These are phyloP conservation scores for Tillandsia leiboldiana DNA, from an alignment of 176 grass and related monocot genomes.

Conservation along the genomic window DNA sequence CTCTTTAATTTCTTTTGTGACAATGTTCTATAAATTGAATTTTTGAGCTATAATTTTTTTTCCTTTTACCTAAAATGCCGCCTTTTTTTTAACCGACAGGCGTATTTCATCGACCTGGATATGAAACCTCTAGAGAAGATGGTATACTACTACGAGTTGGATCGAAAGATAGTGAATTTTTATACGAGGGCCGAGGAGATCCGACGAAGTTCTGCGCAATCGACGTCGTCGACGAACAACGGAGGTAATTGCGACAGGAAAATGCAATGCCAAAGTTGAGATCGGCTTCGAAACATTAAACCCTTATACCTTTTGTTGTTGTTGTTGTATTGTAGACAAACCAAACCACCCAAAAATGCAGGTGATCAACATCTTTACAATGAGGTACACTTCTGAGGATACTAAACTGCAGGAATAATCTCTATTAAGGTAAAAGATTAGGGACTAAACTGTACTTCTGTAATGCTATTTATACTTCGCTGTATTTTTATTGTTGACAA, in stretches of 20 bases:
- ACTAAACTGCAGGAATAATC: too few relatives aligned
- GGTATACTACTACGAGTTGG: constrained; percentile 52
- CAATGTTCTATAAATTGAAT: neutral
- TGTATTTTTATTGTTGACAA: too few relatives aligned
- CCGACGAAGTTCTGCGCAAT: neutral
- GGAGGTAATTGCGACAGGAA: neutral
- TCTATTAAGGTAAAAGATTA: too few relatives aligned
- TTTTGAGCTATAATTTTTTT: neutral
- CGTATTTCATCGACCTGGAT: constrained; percentile 72
- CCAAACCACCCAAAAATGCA: neutral
- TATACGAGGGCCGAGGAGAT: constrained; percentile 28
- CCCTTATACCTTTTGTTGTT: neutral
- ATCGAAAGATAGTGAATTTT: constrained; percentile 66
- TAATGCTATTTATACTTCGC: too few relatives aligned
- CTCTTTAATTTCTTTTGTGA: neutral
- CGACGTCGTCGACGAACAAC: neutral
- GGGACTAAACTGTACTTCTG: too few relatives aligned
- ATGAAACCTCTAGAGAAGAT: constrained; percentile 85
- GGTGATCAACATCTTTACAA: too few relatives aligned
- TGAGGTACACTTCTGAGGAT: too few relatives aligned
- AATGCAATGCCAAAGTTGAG: neutral
- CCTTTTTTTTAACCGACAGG: constrained; percentile 25
- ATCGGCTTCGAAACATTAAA: neutral
- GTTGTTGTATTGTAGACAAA: neutral
- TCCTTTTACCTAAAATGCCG: neutral